Conservation (phyloP, 192 early-diverging fungal species). For the Entomortierella parvispora region DNA sequence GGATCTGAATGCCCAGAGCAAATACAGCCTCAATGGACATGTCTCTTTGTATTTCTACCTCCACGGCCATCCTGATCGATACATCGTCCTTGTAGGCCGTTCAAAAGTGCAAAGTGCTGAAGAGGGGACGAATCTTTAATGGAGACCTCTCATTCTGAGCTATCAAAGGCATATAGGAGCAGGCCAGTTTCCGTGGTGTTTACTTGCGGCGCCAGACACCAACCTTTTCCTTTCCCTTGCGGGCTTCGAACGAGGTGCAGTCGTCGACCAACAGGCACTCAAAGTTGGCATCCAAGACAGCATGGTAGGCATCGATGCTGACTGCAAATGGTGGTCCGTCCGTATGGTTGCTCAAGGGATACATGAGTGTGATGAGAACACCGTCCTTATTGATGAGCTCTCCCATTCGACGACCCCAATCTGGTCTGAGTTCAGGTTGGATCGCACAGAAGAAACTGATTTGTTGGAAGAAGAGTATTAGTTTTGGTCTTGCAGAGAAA, state of each 20-base stretch:
- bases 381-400: constrained; percentile 74
- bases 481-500: neutral
- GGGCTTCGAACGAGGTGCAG: constrained; percentile 65
- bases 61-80: no score
- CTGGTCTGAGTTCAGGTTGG: constrained; percentile 64
- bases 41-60: no score
- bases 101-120: no score
- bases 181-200: no score
- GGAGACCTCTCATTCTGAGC: no score
- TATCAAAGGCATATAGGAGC: no score
- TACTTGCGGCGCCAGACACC: constrained; percentile 70
- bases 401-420: constrained; percentile 74
- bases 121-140: no score
- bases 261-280: constrained; percentile 69
- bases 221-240: constrained; percentile 70
- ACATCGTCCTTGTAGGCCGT: no score
- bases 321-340: constrained; percentile 82
- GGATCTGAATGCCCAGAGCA: no score
- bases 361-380: constrained; percentile 81
- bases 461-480: neutral
- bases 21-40: no score
- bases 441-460: constrained; percentile 83
- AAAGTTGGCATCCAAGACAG: constrained; percentile 64
- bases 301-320: constrained; percentile 69
- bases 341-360: constrained; percentile 70